Base-by-base conservation (phyloP, 1,284 basidiomycete genomes). In the Vanrija pseudolonga region DNA sequence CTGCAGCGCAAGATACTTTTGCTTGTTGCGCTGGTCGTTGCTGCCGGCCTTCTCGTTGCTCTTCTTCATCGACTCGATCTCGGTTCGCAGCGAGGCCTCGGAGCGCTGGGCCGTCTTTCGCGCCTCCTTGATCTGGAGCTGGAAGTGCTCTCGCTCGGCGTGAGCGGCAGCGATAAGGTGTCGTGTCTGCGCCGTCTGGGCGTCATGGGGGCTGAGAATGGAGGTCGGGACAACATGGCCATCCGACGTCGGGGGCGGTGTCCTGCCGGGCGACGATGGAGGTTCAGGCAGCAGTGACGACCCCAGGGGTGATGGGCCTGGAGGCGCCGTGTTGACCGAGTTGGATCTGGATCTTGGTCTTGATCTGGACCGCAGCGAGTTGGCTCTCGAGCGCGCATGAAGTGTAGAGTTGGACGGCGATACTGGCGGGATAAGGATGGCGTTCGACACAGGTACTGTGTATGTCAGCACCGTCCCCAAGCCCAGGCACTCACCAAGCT, bases 1-100 rank as follows among this genome's bases (percentile, higher is more conserved):
- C 55, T 77, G 74, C 24, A 76, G 51, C 6, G 75, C 75, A 24
- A 77, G 55, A 32, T 71, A 68, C 55, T 77, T 77, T 47, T 77
- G 75, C 56, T 73, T 70, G 19, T 72, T 70, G 36, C 75, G 59
- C 50, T 73, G 55, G 59, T 77, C 75, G 59, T 72, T 64, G 15
- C 68, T 53, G 15, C 69, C 68, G 6, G 74, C 72, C 59, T 76
- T 75, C 45, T 76, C 74, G 32, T 69, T 76, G 12, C 71, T 69
- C 46, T 69, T 72, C 57, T 73, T 76, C 38, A 74, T 63, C n/a
- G 66, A 63, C 50, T 77, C 75, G 37, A 76, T 71, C 50, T 77
- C 76, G 4, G 65, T 61, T 39, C 66, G 66, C 11, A 77, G 51
- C 20, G 73, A 66, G 0, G 74, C 73, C 57, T 77, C 74, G 4